phyloP scores from a whole-genome alignment of 345 rosid genomes.

The Eucalyptus albens region DNA sequence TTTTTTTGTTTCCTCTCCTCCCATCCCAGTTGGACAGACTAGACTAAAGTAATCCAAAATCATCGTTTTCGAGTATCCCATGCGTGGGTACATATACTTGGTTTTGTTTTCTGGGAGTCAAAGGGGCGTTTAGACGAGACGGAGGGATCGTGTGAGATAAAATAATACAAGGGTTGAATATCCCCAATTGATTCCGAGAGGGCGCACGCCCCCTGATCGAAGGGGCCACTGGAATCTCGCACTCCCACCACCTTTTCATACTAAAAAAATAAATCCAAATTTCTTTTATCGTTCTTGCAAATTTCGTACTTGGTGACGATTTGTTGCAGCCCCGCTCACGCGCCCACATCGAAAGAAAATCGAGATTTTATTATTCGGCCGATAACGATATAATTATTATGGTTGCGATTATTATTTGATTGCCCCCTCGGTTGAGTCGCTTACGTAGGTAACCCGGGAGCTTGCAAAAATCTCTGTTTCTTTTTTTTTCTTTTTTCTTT shows the following conservation, averaged over 20 bases:
- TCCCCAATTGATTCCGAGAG: neutral
- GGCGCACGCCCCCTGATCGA: neutral
- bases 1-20: neutral
- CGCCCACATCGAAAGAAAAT: neutral
- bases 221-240: neutral
- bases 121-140: neutral
- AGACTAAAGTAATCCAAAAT: neutral
- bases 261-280: neutral
- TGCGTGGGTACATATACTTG: neutral
- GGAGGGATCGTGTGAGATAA: neutral
- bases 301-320: neutral
- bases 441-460: neutral
- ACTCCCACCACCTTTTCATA: neutral
- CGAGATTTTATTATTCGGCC: neutral
- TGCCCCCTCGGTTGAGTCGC: neutral
- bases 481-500: too few species aligned
- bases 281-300: neutral
- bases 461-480: too few species aligned
- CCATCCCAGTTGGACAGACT: neutral
- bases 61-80: neutral
- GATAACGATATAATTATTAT: neutral
- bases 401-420: neutral
- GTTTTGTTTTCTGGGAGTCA: too few species aligned
- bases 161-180: neutral
- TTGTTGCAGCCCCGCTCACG: neutral